Evolutionary conservation across 306 rosid genomes (phyloP), one percentile per base, ranked within the genome.

Genomic region (Vicia faba): DNA sequence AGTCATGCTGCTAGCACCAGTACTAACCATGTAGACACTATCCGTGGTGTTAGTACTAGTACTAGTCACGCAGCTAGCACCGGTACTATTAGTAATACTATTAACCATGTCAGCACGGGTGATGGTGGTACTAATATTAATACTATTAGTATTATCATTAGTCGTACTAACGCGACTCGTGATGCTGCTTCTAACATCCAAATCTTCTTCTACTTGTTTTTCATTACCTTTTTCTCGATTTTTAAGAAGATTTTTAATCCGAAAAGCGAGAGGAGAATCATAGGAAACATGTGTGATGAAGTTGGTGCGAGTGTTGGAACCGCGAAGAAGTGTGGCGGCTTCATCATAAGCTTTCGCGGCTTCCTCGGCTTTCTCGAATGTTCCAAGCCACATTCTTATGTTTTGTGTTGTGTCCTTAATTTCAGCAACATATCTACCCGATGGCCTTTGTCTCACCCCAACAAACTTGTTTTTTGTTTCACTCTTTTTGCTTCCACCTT

Each of bases 321-420:
- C 97, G 0, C 97, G 86, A 64, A 91, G 97, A 56, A 91, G 96
- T 58, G 88, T 86, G 7, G 97, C 97, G 7, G 97, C 97, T 83
- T 91, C 89, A 13, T 91, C 97, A 8, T 91, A 91, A 5, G 97
- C 91, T 23, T 91, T 83, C 2, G 97, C 97, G 3, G 97, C 97
- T 38, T 86, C 95, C 53, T 91, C 97, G 0, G 96, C 96, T 1
- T 95, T 86, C 68, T 91, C 89, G 67, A 81, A 91, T 10, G 97
- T 91, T 41, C 97, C 97, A 25, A 91, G 91, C 97, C 97, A 91
- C 93, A 91, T 91, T 82, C 97, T 87, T 45, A 91, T 86, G 75
- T 86, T 88, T 25, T 86, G 90, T 4, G 87, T 86, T 4, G 97
- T 88, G 78, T 88, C 97, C 73, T 91, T 88, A 73, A 91, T 91